Evolutionary conservation across 495 filamentous ascomycete genomes (phyloP).

Genomic region (Talaromyces thailandensis): DNA sequence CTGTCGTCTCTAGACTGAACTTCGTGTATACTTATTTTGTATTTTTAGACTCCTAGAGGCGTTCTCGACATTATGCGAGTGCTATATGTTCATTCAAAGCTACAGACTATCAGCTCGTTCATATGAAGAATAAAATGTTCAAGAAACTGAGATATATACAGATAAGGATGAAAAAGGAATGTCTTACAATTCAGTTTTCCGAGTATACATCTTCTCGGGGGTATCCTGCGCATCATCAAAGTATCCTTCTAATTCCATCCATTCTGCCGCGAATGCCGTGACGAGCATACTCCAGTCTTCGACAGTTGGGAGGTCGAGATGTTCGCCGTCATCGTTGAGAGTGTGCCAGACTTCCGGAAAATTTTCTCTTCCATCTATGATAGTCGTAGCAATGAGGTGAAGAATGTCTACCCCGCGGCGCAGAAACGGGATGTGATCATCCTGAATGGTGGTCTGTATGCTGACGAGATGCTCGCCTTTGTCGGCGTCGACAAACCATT

Average conservation of each 20-base stretch:
- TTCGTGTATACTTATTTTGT: slow-evolving; percentile 14
- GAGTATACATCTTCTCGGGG: slow-evolving; percentile 8
- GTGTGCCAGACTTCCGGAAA: slow-evolving; percentile 88
- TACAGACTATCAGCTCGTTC: background rate
- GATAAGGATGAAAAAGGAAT: slow-evolving; percentile 11
- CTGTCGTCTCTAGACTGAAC: background rate
- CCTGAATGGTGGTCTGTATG: slow-evolving; percentile 47
- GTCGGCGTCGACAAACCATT: slow-evolving; percentile 43
- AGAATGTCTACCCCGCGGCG: slow-evolving; percentile 74
- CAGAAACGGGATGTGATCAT: slow-evolving; percentile 91
- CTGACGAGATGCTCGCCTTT: slow-evolving; percentile 43
- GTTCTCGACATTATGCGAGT: background rate
- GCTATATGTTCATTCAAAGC: background rate
- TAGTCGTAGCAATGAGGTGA: slow-evolving; percentile 70
- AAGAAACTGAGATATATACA: background rate
- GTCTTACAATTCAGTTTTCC: slow-evolving; percentile 41
- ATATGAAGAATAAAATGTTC: background rate
- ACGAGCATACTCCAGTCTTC: slow-evolving; percentile 81
- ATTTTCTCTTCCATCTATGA: slow-evolving; percentile 9
- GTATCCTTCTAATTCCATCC: slow-evolving; percentile 81
- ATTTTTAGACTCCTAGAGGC: background rate
- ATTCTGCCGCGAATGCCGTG: slow-evolving; percentile 81
- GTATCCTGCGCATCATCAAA: slow-evolving; percentile 25
- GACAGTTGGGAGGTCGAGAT: slow-evolving; percentile 75
- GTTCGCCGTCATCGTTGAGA: slow-evolving; percentile 72